These are phyloP conservation scores for Kodamaea arcana DNA, from an alignment of 1,139 yeast genomes.

Conservation along the genomic window DNA sequence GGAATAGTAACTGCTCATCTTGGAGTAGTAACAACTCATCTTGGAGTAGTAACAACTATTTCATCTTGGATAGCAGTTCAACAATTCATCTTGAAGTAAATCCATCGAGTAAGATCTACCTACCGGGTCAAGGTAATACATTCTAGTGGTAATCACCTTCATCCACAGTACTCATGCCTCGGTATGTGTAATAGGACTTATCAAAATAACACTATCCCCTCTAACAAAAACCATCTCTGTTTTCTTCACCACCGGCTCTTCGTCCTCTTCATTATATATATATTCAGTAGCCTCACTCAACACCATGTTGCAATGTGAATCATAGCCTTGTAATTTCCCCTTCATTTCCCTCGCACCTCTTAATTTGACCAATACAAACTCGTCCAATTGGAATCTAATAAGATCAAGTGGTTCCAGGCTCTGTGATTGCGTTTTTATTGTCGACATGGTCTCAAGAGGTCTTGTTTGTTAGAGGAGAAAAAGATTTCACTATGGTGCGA, in stretches of 20 bases:
- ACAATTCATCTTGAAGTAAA: too few species aligned
- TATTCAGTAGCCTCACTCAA: slow-evolving; percentile 90
- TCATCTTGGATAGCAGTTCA: too few species aligned
- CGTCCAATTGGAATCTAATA: slow-evolving; percentile 83
- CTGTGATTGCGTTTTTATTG: slow-evolving; percentile 27
- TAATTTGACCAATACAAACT: slow-evolving; percentile 78
- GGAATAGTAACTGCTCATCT: too few species aligned
- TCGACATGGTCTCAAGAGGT: too few species aligned
- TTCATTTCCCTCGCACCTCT: slow-evolving; percentile 94
- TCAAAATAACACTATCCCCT: slow-evolving; percentile 89
- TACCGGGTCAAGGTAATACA: slow-evolving; percentile 12
- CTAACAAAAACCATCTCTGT: slow-evolving; percentile 92
- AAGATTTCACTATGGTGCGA: too few species aligned
- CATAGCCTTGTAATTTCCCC: slow-evolving; percentile 92
- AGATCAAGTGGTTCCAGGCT: slow-evolving; percentile 74
- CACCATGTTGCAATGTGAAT: slow-evolving; percentile 94
- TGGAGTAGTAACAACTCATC: too few species aligned
- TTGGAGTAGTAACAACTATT: too few species aligned
- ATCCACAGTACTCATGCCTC: too few species aligned
- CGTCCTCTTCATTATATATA: slow-evolving; percentile 53
- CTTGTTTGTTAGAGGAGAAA: too few species aligned
- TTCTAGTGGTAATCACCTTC: not conserved
- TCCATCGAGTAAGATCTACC: too few species aligned
- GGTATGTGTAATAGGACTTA: slow-evolving; percentile 52
- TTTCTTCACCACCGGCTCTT: slow-evolving; percentile 48